Evolutionary conservation across 495 filamentous ascomycete species (phyloP).

Genomic region (Podospora didyma): DNA sequence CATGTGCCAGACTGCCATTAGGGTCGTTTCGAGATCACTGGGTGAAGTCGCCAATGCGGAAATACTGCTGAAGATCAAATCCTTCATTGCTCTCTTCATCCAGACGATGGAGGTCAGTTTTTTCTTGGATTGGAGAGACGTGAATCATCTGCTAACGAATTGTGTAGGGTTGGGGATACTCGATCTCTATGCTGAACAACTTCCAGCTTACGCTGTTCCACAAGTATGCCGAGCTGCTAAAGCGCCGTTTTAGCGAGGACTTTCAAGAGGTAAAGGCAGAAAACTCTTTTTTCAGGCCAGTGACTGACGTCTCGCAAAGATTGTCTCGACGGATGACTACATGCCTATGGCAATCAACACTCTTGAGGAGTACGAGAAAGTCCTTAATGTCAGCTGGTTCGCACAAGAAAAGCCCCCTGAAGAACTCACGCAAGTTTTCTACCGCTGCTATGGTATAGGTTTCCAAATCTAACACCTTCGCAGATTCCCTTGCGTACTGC

Average conservation of each 20-base stretch:
- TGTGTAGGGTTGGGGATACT: conserved; percentile 77
- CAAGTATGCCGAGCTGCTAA: conserved; percentile 90
- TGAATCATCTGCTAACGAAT: conserved; percentile 18
- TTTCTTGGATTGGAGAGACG: not conserved
- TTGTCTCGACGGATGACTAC: conserved; percentile 95
- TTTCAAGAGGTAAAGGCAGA: conserved; percentile 70
- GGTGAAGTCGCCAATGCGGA: conserved; percentile 77
- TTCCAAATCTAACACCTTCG: conserved; percentile 4
- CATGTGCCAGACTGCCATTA: conserved; percentile 85
- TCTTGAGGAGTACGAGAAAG: conserved; percentile 88
- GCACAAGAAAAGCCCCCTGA: conserved; percentile 71
- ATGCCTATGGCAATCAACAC: conserved; percentile 97
- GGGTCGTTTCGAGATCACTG: conserved; percentile 71
- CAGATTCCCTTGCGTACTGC: conserved; percentile 86
- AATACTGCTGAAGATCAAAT: conserved; percentile 83
- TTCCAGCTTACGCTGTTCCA: conserved; percentile 84
- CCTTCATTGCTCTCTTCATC: conserved; percentile 88
- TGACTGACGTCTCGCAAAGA: conserved; percentile 67
- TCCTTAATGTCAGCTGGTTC: conserved; percentile 92
- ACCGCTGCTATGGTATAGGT: too few species aligned
- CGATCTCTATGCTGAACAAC: conserved; percentile 71
- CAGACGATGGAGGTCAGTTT: conserved; percentile 84
- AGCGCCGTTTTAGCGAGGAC: conserved; percentile 83
- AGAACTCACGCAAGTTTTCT: conserved; percentile 62
- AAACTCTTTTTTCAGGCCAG: conserved; percentile 19